These are phyloP conservation scores for Cryomyces minteri DNA, from an alignment of 495 filamentous ascomycete species.

Conservation along the genomic window DNA sequence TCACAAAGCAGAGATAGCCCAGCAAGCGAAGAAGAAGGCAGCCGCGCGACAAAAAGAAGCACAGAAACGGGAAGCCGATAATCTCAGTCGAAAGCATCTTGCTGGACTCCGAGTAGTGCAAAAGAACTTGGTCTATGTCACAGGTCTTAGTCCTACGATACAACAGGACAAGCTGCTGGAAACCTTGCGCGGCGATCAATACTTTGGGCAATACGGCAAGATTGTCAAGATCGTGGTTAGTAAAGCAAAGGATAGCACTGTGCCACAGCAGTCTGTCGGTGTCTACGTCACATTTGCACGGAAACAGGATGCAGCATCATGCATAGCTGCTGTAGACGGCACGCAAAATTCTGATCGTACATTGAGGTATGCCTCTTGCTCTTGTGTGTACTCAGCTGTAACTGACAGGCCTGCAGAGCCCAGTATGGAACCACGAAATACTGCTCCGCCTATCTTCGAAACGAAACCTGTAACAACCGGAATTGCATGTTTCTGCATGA, in stretches of 20 bases:
- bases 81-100: slow-evolving; percentile 82
- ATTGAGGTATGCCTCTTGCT: slow-evolving; percentile 32
- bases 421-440: slow-evolving; percentile 98
- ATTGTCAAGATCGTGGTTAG: slow-evolving; percentile 98
- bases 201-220: slow-evolving; percentile 97
- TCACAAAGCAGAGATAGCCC: slow-evolving; percentile 62
- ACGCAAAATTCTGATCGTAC: slow-evolving; percentile 77
- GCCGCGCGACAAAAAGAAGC: slow-evolving; percentile 86
- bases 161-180: slow-evolving; percentile 78
- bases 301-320: slow-evolving; percentile 69
- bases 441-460: slow-evolving; percentile 88
- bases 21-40: slow-evolving; percentile 80
- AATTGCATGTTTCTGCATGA: slow-evolving; percentile 98
- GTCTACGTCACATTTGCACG: slow-evolving; percentile 93
- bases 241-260: slow-evolving; percentile 63
- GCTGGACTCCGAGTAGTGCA: slow-evolving; percentile 90
- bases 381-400: neutral
- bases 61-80: slow-evolving; percentile 90
- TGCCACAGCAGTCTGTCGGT: slow-evolving; percentile 65
- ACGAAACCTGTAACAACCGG: slow-evolving; percentile 81
- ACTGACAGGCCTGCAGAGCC: slow-evolving; percentile 36
- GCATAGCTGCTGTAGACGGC: slow-evolving; percentile 82
- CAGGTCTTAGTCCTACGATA: slow-evolving; percentile 77
- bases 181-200: slow-evolving; percentile 71
- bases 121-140: slow-evolving; percentile 97